Evolutionary conservation across 2,329 filamentous ascomycete species (phyloP), one percentile per base, ranked within the genome.

Genomic region (Monosporascus sp.): DNA sequence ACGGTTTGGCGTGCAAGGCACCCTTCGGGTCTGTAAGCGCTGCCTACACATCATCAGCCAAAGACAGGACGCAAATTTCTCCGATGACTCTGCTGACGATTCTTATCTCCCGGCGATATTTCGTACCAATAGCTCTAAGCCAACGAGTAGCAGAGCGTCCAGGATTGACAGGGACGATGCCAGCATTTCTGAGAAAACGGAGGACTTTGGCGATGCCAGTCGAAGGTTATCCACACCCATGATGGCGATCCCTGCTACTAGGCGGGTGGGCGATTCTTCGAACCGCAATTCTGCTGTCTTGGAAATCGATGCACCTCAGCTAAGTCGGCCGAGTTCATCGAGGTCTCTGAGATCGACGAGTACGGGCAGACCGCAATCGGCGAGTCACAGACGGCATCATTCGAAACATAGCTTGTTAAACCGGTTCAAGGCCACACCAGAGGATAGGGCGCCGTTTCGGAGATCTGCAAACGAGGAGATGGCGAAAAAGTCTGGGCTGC

Each of bases 301-400:
- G 24, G 94, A 99, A 69, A 94, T 97, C 52, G 91, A 94, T 63
- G 82, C 85, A 19, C 88, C 90, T 35, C 87, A 90, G 52, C 77
- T 97, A 27, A 88, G 88, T 58, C 82, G 94, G n/a, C 93, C 94
- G n/a, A 89, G 88, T 56, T 99, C 94, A 1, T 96, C 93, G 4
- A 84, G 92, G 51, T 97, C 94, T 8, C 73, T 97, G 22, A 91
- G 88, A 61, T 91, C 91, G 0, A 75, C 87, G 7, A 76, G 88
- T 65, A 69, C 75, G 8, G 82, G 80, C 14, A 83, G 91, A 38
- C 87, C 91, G 16, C 85, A 91, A 58, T 94, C 91, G 2, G 89
- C 75, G 61, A 79, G 86, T 7, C 93, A 97, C 68, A 90, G 89
- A 67, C 83, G 92, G 17, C 89, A 95, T 65, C 88, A 91, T 67